Evolutionary conservation across 805 yeast species (phyloP).

Genomic region (Geotrichum ghanense): DNA sequence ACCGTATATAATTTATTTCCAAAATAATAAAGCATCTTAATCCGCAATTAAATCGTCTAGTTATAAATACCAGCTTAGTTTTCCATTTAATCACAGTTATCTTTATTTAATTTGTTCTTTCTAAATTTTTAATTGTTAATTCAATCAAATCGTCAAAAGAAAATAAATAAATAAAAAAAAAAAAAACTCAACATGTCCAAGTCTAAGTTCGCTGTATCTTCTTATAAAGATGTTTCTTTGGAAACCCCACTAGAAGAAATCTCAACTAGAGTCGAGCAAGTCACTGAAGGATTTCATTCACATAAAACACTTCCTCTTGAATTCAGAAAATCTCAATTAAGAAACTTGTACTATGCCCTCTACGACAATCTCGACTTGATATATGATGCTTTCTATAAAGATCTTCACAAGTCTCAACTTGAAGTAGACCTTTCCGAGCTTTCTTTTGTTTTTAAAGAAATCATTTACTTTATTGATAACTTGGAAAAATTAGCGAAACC

Average conservation of each 20-base stretch:
- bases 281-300: constrained; percentile 32
- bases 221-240: constrained; percentile 10
- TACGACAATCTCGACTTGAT: constrained; percentile 46
- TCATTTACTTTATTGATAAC: constrained; percentile 45
- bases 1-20: too few species aligned
- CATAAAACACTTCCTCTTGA: constrained; percentile 42
- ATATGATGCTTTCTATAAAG: constrained; percentile 47
- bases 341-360: constrained; percentile 54
- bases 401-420: constrained; percentile 50
- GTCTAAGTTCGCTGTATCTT: not conserved
- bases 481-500: constrained; percentile 54
- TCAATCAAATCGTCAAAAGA: too few species aligned
- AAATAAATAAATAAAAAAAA: too few species aligned
- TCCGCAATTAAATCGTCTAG: too few species aligned
- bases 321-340: constrained; percentile 49
- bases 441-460: constrained; percentile 39
- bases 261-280: constrained; percentile 32
- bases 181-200: too few species aligned
- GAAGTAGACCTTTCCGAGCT: constrained; percentile 59
- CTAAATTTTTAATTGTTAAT: too few species aligned
- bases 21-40: too few species aligned
- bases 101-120: too few species aligned
- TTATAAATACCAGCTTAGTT: too few species aligned
- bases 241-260: constrained; percentile 39
- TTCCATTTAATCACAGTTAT: too few species aligned